Conservation (phyloP, 2,329 filamentous ascomycete genomes). For the Samsoniella hepiali region DNA sequence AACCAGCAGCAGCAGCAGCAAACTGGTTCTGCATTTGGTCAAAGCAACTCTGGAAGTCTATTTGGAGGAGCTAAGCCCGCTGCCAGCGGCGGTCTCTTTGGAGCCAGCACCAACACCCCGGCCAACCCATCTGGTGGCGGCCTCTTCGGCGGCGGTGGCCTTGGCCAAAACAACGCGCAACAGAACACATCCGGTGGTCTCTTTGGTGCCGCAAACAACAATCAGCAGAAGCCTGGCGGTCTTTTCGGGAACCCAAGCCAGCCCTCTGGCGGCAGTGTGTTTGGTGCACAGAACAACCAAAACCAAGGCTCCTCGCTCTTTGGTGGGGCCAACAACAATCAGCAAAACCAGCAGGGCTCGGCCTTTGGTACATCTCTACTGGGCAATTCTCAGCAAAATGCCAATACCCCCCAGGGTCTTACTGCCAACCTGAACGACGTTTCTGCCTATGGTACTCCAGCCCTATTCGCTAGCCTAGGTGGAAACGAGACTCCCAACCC, state of each 20-base stretch:
- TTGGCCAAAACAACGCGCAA: conserved; percentile 32
- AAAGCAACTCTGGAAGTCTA: conserved; percentile 32
- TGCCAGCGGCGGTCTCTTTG: conserved; percentile 40
- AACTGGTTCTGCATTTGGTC: conserved; percentile 10
- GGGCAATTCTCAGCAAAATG: conserved; percentile 48
- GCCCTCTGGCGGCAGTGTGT: conserved; percentile 48
- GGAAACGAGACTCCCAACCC: conserved; percentile 64
- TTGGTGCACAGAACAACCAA: conserved; percentile 49
- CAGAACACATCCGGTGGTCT: conserved; percentile 43
- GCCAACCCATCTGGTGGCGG: conserved; percentile 36
- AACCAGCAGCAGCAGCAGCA: conserved; percentile 25
- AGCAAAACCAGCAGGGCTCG: conserved; percentile 48
- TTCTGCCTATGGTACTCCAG: conserved; percentile 87
- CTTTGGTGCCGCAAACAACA: conserved; percentile 44
- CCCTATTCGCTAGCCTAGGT: conserved; percentile 74
- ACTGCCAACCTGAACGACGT: conserved; percentile 77
- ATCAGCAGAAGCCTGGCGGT: conserved; percentile 42
- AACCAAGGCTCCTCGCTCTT: conserved; percentile 44
- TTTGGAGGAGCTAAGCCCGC: conserved; percentile 38
- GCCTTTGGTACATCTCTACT: conserved; percentile 55
- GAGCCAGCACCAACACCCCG: conserved; percentile 33
- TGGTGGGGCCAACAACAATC: conserved; percentile 42
- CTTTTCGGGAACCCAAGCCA: conserved; percentile 52
- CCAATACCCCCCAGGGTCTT: conserved; percentile 59
- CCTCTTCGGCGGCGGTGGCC: conserved; percentile 43